A percentile compares a stretch with the other conserved stretches of the same genome.
Evolutionary conservation across 2,329 filamentous ascomycete species (phyloP).

Genomic region (Cyphellophora europaea): DNA sequence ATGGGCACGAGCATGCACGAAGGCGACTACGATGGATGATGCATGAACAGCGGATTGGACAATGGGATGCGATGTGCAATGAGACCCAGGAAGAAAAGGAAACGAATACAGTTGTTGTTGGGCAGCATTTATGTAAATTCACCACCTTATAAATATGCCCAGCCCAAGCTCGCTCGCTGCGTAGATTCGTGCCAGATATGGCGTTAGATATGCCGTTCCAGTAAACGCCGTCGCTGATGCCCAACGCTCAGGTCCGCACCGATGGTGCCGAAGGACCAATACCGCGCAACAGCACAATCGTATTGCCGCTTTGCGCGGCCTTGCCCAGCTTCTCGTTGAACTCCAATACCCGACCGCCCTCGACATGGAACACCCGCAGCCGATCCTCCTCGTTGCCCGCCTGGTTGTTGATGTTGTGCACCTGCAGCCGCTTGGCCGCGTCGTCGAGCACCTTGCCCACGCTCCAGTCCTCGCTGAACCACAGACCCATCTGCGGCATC

Average conservation of each 20-base stretch:
- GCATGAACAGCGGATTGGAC: background rate
- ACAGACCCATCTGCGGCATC: constrained; percentile 72
- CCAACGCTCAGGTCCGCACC: background rate
- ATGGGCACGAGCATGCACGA: too few species aligned
- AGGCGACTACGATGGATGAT: background rate
- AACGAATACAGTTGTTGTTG: background rate
- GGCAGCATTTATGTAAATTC: too few species aligned
- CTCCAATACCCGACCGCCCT: constrained; percentile 75
- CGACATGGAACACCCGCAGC: constrained; percentile 84
- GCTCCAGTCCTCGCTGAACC: constrained; percentile 78
- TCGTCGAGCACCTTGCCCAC: constrained; percentile 56
- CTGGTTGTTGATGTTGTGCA: constrained; percentile 38
- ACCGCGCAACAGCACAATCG: constrained; percentile 76
- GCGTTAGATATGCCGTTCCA: too few species aligned
- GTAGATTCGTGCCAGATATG: too few species aligned
- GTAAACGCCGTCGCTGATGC: constrained; percentile 1
- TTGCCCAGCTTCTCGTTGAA: constrained; percentile 78
- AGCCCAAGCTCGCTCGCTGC: too few species aligned
- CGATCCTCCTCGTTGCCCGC: constrained; percentile 52
- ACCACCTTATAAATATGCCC: too few species aligned
- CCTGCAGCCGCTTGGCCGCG: constrained; percentile 30
- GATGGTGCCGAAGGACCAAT: constrained; percentile 68
- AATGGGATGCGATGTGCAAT: background rate
- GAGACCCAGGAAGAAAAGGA: background rate
- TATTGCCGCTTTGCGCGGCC: constrained; percentile 70